phyloP scores from a whole-genome alignment of 2,329 filamentous ascomycete species.

The Alternaria burnsii region DNA sequence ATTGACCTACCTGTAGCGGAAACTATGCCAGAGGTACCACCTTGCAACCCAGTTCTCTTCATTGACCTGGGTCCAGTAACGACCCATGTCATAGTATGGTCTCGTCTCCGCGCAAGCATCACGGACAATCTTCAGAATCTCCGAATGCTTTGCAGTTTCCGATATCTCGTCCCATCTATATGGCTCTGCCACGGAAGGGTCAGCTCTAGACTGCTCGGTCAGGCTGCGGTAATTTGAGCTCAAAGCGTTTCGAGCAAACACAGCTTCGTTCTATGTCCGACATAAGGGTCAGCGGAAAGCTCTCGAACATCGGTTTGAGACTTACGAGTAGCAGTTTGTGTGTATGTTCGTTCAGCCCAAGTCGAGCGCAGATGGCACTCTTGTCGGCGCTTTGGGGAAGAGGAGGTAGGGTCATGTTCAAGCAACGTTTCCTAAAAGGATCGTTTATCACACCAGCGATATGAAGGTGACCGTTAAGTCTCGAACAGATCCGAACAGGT shows the following conservation, averaged over 20 bases:
- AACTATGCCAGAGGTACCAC: constrained; percentile 63
- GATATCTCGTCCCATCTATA: constrained; percentile 59
- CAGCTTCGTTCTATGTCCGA: constrained; percentile 53
- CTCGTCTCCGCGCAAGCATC: constrained; percentile 51
- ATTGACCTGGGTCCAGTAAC: constrained; percentile 51
- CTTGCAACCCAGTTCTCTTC: constrained; percentile 61
- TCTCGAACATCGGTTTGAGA: not conserved
- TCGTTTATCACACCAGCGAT: constrained; percentile 3
- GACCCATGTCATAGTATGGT: constrained; percentile 54
- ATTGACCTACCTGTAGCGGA: constrained; percentile 51
- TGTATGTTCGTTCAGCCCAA: constrained; percentile 53
- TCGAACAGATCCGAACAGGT: not conserved
- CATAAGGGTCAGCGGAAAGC: constrained; percentile 14
- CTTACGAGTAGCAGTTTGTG: constrained; percentile 58
- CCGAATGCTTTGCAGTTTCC: constrained; percentile 58
- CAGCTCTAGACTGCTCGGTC: constrained; percentile 45
- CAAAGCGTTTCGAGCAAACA: constrained; percentile 52
- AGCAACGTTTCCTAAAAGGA: not conserved
- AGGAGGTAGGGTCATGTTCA: constrained; percentile 29
- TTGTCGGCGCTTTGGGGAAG: constrained; percentile 58
- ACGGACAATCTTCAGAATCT: constrained; percentile 54
- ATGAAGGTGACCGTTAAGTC: not conserved
- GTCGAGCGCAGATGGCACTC: constrained; percentile 53
- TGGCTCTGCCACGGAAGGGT: constrained; percentile 47
- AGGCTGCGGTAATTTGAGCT: constrained; percentile 52